Evolutionary conservation across 2,329 filamentous ascomycete genomes (phyloP).

Genomic region (Venturiaceae sp.): DNA sequence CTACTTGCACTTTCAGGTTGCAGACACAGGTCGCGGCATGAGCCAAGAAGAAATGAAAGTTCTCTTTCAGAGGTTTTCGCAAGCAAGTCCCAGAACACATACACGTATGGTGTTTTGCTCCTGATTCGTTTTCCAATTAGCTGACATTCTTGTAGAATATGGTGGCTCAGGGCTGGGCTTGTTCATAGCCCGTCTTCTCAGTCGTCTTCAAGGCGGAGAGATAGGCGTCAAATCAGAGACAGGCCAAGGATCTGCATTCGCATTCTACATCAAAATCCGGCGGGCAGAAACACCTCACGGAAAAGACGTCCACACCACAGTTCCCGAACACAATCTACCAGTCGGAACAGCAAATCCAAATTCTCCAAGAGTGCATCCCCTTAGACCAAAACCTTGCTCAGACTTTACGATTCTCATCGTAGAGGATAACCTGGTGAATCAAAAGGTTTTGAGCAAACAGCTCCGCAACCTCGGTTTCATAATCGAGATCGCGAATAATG

Average conservation of each 20-base stretch:
- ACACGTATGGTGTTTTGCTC: not conserved
- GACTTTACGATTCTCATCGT: conserved; percentile 13
- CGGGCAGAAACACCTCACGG: conserved; percentile 19
- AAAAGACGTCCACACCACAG: not conserved
- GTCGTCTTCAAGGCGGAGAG: conserved; percentile 59
- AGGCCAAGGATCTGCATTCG: conserved; percentile 54
- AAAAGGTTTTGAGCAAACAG: conserved; percentile 23
- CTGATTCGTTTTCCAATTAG: not conserved
- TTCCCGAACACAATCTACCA: not conserved
- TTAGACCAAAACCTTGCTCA: not conserved
- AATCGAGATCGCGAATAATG: conserved; percentile 21
- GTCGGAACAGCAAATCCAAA: not conserved
- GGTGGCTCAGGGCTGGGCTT: conserved; percentile 63
- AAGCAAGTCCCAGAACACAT: conserved; percentile 56
- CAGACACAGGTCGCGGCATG: conserved; percentile 57
- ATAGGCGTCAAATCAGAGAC: conserved; percentile 54
- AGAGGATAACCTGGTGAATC: conserved; percentile 28
- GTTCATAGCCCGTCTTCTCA: conserved; percentile 58
- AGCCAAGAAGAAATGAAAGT: conserved; percentile 43
- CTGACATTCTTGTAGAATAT: conserved; percentile 41
- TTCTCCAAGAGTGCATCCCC: not conserved
- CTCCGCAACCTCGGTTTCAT: conserved; percentile 21
- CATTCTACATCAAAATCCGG: conserved; percentile 50
- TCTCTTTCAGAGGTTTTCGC: conserved; percentile 60
- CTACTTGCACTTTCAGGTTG: conserved; percentile 52